These are phyloP conservation scores for Entamoeba moshkovskii DNA, from an alignment of 208 protist genomes.

Conservation along the genomic window DNA sequence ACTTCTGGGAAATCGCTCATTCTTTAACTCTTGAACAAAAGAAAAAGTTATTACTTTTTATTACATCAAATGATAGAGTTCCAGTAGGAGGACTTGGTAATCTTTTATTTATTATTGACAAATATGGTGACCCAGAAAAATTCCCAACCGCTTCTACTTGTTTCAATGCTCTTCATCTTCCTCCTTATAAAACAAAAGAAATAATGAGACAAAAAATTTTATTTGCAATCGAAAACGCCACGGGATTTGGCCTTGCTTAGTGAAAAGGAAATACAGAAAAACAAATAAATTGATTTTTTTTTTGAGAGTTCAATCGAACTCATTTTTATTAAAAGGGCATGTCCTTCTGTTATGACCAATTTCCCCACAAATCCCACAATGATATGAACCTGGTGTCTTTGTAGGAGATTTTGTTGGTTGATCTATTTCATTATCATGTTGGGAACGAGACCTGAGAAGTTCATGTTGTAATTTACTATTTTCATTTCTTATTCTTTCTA, in stretches of 20 bases:
- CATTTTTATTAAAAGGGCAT: too few relatives aligned
- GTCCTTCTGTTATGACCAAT: too few relatives aligned
- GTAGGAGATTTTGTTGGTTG: too few relatives aligned
- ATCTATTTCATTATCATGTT: too few relatives aligned
- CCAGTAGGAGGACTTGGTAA: slow-evolving; percentile 5
- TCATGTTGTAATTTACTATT: too few relatives aligned
- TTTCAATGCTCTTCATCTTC: slow-evolving; percentile 15
- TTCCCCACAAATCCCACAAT: too few relatives aligned
- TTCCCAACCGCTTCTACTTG: slow-evolving; percentile 11
- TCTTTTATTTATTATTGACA: background rate
- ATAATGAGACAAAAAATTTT: slow-evolving; percentile 11
- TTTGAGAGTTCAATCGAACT: too few relatives aligned
- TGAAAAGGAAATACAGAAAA: too few relatives aligned
- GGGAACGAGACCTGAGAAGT: too few relatives aligned
- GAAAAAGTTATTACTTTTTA: background rate
- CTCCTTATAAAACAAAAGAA: background rate
- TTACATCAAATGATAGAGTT: background rate
- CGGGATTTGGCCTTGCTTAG: slow-evolving; percentile 12
- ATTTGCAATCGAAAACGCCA: slow-evolving; percentile 1
- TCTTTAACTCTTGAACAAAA: background rate
- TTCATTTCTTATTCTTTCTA: too few relatives aligned
- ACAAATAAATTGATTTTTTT: too few relatives aligned
- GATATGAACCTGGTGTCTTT: too few relatives aligned
- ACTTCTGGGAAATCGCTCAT: background rate
- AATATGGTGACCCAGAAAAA: background rate